A percentile compares a stretch with the other conserved stretches of the same genome.
phyloP scores from a whole-genome alignment of 2,329 filamentous ascomycete genomes.

The Fusarium sp. region DNA sequence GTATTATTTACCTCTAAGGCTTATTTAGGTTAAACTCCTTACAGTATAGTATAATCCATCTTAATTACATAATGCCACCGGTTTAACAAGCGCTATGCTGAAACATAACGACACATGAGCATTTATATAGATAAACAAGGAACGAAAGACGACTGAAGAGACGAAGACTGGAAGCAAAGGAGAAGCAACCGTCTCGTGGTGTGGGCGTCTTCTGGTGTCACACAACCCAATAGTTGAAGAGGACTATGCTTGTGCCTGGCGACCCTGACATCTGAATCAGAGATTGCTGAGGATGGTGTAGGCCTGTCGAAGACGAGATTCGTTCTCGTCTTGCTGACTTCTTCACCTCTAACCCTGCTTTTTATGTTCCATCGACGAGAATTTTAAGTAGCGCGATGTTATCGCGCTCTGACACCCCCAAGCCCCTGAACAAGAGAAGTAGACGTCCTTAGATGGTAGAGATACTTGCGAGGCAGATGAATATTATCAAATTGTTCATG shows the following conservation, averaged over 20 bases:
- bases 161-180: slow-evolving; percentile 27
- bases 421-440: slow-evolving; percentile 2
- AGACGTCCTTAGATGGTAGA: slow-evolving; percentile 25
- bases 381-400: slow-evolving; percentile 54
- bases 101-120: slow-evolving; percentile 38
- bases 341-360: slow-evolving; percentile 56
- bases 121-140: slow-evolving; percentile 31
- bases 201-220: slow-evolving; percentile 59
- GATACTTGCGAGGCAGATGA: background rate
- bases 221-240: slow-evolving; percentile 58
- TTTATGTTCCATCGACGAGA: slow-evolving; percentile 52
- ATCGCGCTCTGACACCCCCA: slow-evolving; percentile 41
- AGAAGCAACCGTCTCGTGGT: slow-evolving; percentile 48
- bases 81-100: slow-evolving; percentile 55
- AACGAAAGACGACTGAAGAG: background rate
- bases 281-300: background rate
- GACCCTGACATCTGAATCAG: background rate
- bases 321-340: slow-evolving; percentile 52
- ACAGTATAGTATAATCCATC: no score
- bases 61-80: no score
- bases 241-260: slow-evolving; percentile 56
- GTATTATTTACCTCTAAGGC: no score
- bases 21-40: no score
- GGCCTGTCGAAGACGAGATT: slow-evolving; percentile 23
- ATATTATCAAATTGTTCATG: background rate